Conservation (phyloP, 2,329 filamentous ascomycete genomes). For the Aspergillus piperis region DNA sequence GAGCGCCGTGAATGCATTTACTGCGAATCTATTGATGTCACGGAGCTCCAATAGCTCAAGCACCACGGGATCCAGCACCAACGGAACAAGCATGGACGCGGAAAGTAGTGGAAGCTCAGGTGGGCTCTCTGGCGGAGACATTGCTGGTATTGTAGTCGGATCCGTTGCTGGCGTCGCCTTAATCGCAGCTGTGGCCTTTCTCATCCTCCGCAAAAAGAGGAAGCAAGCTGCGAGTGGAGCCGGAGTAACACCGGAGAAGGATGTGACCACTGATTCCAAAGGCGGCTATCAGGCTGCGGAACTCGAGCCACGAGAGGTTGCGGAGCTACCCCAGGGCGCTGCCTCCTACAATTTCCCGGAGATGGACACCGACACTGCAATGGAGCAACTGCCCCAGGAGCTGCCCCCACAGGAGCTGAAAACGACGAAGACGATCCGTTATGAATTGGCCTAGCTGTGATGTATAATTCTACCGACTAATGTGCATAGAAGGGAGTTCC, state of each 20-base stretch:
- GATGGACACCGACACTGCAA: not conserved
- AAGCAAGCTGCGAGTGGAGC: not conserved
- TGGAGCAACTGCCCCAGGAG: not conserved
- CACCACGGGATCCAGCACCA: not conserved
- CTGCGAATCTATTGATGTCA: not conserved
- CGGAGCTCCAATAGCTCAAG: not conserved
- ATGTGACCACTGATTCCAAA: not conserved
- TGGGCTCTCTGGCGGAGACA: not conserved
- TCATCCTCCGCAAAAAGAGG: not conserved
- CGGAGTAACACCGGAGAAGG: not conserved
- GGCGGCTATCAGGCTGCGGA: not conserved
- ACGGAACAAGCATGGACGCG: not conserved
- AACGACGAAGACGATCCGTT: not conserved
- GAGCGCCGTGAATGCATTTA: not conserved
- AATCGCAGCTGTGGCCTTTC: not conserved
- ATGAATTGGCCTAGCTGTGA: not conserved
- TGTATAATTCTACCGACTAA: not conserved
- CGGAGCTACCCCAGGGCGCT: not conserved
- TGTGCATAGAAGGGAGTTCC: not conserved
- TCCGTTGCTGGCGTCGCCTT: not conserved
- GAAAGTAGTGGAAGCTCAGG: not conserved
- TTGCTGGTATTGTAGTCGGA: slow-evolving; percentile 1
- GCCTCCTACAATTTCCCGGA: not conserved
- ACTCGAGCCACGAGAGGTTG: not conserved
- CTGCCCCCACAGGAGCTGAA: not conserved